Conservation (phyloP, 768 basidiomycete genomes). For the Panaeolus papilionaceus region DNA sequence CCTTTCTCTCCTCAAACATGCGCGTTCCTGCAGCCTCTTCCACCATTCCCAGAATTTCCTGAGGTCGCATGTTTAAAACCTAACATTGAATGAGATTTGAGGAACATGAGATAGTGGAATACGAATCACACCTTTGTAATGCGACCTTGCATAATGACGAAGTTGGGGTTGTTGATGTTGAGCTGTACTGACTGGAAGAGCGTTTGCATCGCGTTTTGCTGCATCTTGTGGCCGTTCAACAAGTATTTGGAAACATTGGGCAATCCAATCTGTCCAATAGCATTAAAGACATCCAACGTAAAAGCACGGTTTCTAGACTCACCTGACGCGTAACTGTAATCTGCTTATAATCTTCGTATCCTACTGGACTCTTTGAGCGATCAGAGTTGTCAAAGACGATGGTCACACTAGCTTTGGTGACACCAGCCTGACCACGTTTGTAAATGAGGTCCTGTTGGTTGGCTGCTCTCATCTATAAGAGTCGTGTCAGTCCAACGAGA, state of each 20-base stretch:
- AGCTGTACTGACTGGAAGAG: slow-evolving; percentile 97
- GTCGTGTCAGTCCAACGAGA: background rate
- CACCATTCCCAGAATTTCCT: slow-evolving; percentile 97
- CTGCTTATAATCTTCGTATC: slow-evolving; percentile 79
- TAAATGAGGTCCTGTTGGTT: slow-evolving; percentile 99
- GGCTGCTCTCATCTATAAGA: slow-evolving; percentile 82
- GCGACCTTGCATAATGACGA: slow-evolving; percentile 99
- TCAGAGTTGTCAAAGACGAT: slow-evolving; percentile 99
- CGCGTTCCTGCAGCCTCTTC: slow-evolving; percentile 98
- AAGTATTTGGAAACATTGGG: slow-evolving; percentile 96
- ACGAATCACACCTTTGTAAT: slow-evolving; percentile 83
- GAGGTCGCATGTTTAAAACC: slow-evolving; percentile 97
- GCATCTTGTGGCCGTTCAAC: slow-evolving; percentile 93
- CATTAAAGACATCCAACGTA: background rate
- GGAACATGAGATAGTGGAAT: background rate
- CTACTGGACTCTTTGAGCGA: slow-evolving; percentile 79
- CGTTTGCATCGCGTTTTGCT: slow-evolving; percentile 84
- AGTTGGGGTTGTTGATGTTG: slow-evolving; percentile 99
- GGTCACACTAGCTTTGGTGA: slow-evolving; percentile 97
- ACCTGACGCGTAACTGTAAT: slow-evolving; percentile 98
- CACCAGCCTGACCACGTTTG: slow-evolving; percentile 97
- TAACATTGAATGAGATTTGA: slow-evolving; percentile 28
- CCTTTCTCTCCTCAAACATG: slow-evolving; percentile 99
- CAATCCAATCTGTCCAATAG: slow-evolving; percentile 73
- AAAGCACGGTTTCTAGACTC: slow-evolving; percentile 26